Conservation (phyloP, 192 early-diverging fungal genomes). For the Rhizophagus prolifer region DNA sequence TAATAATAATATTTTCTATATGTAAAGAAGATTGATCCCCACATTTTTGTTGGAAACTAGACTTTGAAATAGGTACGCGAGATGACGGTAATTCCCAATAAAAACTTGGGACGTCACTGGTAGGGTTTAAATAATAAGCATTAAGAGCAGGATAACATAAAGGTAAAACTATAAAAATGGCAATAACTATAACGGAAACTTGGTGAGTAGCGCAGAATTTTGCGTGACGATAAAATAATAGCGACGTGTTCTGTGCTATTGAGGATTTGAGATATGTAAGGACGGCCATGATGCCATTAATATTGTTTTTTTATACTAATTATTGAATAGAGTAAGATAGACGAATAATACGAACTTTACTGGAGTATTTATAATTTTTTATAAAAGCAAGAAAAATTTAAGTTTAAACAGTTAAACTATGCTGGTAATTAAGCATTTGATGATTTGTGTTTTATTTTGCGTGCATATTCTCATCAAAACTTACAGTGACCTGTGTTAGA, state of each 20-base stretch:
- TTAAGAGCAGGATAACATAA: constrained; percentile 55
- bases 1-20: constrained; percentile 16
- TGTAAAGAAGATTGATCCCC: constrained; percentile 2
- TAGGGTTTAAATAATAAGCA: constrained; percentile 37
- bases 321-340: too few species aligned
- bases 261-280: background rate
- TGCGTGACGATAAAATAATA: constrained; percentile 61
- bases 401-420: too few species aligned
- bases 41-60: constrained; percentile 9
- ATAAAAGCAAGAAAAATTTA: too few species aligned
- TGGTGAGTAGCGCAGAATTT: constrained; percentile 65
- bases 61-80: constrained; percentile 19
- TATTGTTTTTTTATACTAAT: background rate
- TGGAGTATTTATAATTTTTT: too few species aligned
- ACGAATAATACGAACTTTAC: too few species aligned
- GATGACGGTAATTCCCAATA: constrained; percentile 47
- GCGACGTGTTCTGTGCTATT: background rate
- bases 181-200: constrained; percentile 50
- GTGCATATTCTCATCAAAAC: too few species aligned
- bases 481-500: too few species aligned
- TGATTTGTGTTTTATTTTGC: too few species aligned
- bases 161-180: constrained; percentile 54
- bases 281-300: background rate
- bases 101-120: constrained; percentile 19
- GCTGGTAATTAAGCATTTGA: too few species aligned